Base-by-base conservation (phyloP, 1,284 basidiomycete species). In the Ceratobasidium sp. region DNA sequence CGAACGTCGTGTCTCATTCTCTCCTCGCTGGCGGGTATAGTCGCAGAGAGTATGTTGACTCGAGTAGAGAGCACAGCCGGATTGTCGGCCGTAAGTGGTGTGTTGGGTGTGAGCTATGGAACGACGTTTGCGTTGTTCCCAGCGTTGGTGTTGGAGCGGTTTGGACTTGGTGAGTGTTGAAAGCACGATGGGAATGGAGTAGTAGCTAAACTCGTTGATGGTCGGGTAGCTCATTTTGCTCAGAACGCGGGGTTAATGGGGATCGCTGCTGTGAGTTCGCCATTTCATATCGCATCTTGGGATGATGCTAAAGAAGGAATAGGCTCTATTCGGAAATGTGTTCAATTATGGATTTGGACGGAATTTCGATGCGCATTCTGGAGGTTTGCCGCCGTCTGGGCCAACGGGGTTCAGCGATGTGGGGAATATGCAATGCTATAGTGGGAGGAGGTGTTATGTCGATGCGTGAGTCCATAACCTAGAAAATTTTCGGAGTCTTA, bases 161-260 rank as follows among this genome's bases (percentile, higher is more conserved):
- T 96, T 81, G 95, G 96, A 9, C 86, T 96, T 83, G 85, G 92
- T 90, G 80, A 82, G 90, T 88, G 42, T 42, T 12, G 1, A 12
- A 40, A 42, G 1, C 0, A 26, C 0, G 12, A 23, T 28, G 33
- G 56, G 38, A 33, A 33, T 33, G 1, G 38, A 12, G 17, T 17
- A n/a, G 38, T 20, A 23, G 57, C 10, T 17, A 7, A n/a, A 13
- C 50, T 40, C 10, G 54, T 23, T 44, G 0, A 28, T 28, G 23
- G 17, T 15, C 7, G 9, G 42, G 4, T 61, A 59, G 46, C 79
- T 15, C 92, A 92, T 82, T 91, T 94, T 81, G 91, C 91, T 1
- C 92, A 96, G 85, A 98, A 97, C 84, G 96, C 92, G 92, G 96
- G 96, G 17, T 93, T 90, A 82, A 88, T 93, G 48, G 90, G 90